A percentile compares a stretch with the other conserved stretches of the same genome.
phyloP scores from a whole-genome alignment of 2,329 filamentous ascomycete genomes.

The Scedosporium apiospermum region DNA sequence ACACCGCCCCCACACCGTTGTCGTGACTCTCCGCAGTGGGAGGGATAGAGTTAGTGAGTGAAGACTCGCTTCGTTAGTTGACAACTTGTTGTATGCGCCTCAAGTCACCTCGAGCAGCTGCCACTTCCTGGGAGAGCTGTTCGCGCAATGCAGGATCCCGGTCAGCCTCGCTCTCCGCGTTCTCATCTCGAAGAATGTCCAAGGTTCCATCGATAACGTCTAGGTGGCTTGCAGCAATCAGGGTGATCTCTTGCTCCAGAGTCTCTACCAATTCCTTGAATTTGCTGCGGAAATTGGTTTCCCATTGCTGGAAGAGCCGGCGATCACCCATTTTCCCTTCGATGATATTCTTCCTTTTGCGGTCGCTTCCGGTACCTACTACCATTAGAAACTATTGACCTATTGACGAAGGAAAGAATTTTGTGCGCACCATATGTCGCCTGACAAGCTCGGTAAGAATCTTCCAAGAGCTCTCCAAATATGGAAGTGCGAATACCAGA shows the following conservation, averaged over 20 bases:
- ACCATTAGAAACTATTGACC: not conserved
- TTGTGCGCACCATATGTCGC: constrained; percentile 20
- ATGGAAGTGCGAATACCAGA: constrained; percentile 27
- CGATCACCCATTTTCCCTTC: constrained; percentile 14
- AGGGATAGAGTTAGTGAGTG: too few species aligned
- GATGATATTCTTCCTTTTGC: constrained; percentile 24
- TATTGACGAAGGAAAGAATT: not conserved
- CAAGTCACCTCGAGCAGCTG: too few species aligned
- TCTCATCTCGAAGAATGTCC: constrained; percentile 26
- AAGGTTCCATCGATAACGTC: constrained; percentile 18
- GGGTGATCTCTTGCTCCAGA: constrained; percentile 15
- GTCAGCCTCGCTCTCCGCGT: constrained; percentile 25
- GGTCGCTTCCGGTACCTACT: constrained; percentile 22
- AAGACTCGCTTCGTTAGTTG: too few species aligned
- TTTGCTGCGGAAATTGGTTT: constrained; percentile 14
- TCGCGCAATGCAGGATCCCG: constrained; percentile 23
- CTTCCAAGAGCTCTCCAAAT: constrained; percentile 26
- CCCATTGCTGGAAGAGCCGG: constrained; percentile 20
- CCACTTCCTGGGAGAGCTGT: constrained; percentile 5
- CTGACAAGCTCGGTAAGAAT: constrained; percentile 20
- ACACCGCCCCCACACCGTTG: too few species aligned
- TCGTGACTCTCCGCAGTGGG: too few species aligned
- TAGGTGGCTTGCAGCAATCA: constrained; percentile 14
- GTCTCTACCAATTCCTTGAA: constrained; percentile 14
- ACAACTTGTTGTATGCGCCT: too few species aligned